Percentiles rank a stretch among this genome's conserved stretches.
phyloP scores from a whole-genome alignment of 2,329 filamentous ascomycete genomes.

The Trichoderma sp. region DNA sequence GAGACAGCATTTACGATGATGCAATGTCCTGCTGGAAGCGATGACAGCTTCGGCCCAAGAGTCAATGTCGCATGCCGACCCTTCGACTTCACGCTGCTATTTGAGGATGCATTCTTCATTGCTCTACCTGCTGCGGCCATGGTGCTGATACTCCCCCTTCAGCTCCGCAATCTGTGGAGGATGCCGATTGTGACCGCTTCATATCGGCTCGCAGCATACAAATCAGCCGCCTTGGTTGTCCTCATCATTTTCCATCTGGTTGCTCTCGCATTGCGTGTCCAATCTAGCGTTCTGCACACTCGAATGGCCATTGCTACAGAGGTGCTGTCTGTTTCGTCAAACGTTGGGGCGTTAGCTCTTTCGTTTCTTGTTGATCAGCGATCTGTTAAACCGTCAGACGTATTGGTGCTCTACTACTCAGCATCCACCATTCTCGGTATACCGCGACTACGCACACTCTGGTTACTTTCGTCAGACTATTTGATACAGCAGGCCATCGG shows the following conservation, averaged over 20 bases:
- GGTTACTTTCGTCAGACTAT: neutral
- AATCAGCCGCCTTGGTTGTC: neutral
- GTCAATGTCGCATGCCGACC: neutral
- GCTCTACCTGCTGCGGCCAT: neutral
- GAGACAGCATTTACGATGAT: neutral
- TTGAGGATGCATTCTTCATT: neutral
- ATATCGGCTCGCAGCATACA: neutral
- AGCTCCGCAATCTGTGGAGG: neutral
- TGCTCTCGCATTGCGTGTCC: neutral
- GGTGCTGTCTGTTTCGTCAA: neutral
- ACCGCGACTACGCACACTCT: neutral
- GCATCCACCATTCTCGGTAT: neutral
- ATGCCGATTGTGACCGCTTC: neutral
- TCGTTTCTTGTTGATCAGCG: neutral
- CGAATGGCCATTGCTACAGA: neutral
- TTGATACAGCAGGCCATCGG: neutral
- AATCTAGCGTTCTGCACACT: neutral
- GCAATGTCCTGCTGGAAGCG: neutral
- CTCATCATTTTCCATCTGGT: neutral
- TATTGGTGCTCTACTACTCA: neutral
- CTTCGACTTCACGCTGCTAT: neutral
- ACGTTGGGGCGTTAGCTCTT: neutral
- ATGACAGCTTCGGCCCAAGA: neutral
- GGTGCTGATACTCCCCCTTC: neutral
- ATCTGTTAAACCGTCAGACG: neutral